Percentiles rank a stretch among this genome's conserved stretches.
Evolutionary conservation across 495 filamentous ascomycete species (phyloP).

Genomic region (Daldinia concentrica): DNA sequence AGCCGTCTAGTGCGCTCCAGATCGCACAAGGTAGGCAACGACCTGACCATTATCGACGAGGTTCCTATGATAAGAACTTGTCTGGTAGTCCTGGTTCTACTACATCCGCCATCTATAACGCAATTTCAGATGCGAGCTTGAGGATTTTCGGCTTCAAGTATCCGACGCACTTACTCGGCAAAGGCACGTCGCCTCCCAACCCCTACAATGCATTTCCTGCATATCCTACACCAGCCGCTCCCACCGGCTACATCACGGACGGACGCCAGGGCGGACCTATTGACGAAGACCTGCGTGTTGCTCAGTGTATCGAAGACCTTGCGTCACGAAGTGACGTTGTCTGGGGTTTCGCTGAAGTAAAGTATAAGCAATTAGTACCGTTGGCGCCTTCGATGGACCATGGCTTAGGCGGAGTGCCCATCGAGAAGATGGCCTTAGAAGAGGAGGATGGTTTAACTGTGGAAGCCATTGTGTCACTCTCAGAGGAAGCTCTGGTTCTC

Average conservation of each 20-base stretch:
- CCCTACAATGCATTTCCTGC: constrained; percentile 84
- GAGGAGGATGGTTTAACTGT: constrained; percentile 79
- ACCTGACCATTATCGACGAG: constrained; percentile 69
- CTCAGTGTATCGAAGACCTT: constrained; percentile 86
- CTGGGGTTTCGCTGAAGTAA: constrained; percentile 96
- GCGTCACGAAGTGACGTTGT: constrained; percentile 94
- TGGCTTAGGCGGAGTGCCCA: constrained; percentile 67
- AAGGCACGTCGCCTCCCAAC: constrained; percentile 79
- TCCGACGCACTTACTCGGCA: constrained; percentile 70
- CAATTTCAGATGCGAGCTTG: constrained; percentile 91
- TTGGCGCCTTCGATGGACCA: constrained; percentile 79
- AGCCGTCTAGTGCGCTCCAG: constrained; percentile 71
- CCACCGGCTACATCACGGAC: constrained; percentile 69
- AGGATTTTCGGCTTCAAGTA: constrained; percentile 80
- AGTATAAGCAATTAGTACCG: constrained; percentile 94
- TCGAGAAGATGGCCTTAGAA: constrained; percentile 57
- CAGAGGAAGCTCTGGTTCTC: constrained; percentile 93
- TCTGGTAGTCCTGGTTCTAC: constrained; percentile 80
- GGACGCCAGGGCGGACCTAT: constrained; percentile 65
- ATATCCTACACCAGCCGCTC: constrained; percentile 73
- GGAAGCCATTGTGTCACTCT: constrained; percentile 85
- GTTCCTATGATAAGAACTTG: constrained; percentile 81
- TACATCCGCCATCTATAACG: constrained; percentile 91
- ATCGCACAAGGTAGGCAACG: constrained; percentile 67
- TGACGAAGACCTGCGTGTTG: constrained; percentile 83